Evolutionary conservation across 2,329 filamentous ascomycete genomes (phyloP), one percentile per base, ranked within the genome.

Genomic region (Ophiostoma montium): DNA sequence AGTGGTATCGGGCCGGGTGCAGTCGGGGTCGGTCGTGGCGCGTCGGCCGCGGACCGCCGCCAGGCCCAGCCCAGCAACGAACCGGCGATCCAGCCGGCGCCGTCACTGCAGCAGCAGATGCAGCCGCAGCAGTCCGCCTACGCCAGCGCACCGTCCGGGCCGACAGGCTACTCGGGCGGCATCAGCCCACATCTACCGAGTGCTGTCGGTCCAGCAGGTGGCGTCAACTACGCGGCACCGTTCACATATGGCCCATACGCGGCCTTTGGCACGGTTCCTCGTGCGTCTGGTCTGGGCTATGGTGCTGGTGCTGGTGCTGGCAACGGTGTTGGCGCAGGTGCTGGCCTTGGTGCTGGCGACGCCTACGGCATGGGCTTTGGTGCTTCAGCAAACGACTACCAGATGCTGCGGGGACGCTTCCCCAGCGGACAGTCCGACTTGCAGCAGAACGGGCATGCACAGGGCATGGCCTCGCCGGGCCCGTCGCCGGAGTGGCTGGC

Each of bases 1-100:
- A 81, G 78, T 54, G 76, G 76, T 27, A 73, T 84, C 57, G 77
- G 78, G 0, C 78, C 78, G 9, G 81, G 80, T 21, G 78, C 79
- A 21, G 74, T 85, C n/a, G 74, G 73, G 43, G 70, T 74, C 9
- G 70, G 69, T 50, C 68, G 79, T 60, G 64, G 65, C 43, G 67
- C 68, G 50, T 63, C 62, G 44, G 61, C 62, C 39, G 68, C 69
- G 2, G 69, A 78, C 36, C 70, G 75, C 50, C 72, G 74, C 32
- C 66, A 42, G 43, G 23, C 38, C 2, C 50, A 50, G 35, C 48
- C 48, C 18, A 43, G 35, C 18, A 43, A 35, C 9, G 48, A 47
- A 10, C 50, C 47, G 19, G 36, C 46, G 12, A 11, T 41, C 13
- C 50, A 50, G 21, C 30, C 43, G 5, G n/a, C 39, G 35, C 48